Percentiles rank a stretch among this genome's conserved stretches.
Evolutionary conservation across 495 filamentous ascomycete species (phyloP).

Genomic region (Echria macrotheca): DNA sequence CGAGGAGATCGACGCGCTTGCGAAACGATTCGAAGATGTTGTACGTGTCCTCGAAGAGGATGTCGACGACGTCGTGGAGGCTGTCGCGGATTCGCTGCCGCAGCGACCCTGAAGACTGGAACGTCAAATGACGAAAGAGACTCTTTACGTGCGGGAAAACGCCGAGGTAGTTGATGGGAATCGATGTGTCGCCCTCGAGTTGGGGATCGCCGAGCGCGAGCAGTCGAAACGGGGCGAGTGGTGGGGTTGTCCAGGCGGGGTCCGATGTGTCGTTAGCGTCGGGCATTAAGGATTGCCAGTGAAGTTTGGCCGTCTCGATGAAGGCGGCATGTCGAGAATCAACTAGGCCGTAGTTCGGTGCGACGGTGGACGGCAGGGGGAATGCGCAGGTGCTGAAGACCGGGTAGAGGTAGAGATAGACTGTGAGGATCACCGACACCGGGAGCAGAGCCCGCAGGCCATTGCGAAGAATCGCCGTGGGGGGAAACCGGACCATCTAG

Average conservation of each 20-base stretch:
- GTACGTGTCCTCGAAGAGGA: constrained; percentile 58
- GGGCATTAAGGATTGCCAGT: constrained; percentile 30
- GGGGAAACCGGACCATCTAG: constrained; percentile 50
- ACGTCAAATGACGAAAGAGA: constrained; percentile 47
- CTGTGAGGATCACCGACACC: constrained; percentile 59
- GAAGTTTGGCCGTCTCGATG: constrained; percentile 44
- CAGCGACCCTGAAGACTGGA: constrained; percentile 37
- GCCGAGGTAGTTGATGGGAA: constrained; percentile 56
- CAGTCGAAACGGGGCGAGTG: constrained; percentile 71
- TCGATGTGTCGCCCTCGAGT: constrained; percentile 85
- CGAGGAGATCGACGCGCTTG: constrained; percentile 81
- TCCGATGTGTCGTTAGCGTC: background rate
- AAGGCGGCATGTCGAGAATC: constrained; percentile 32
- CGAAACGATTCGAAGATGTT: constrained; percentile 54
- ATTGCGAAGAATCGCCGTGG: constrained; percentile 55
- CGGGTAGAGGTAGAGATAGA: constrained; percentile 87
- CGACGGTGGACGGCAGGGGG: constrained; percentile 47
- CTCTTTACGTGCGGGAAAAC: constrained; percentile 53
- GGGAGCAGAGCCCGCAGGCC: constrained; percentile 61
- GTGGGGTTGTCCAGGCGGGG: constrained; percentile 23
- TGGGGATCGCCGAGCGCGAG: constrained; percentile 92
- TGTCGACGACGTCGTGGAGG: constrained; percentile 47
- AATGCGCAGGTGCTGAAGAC: constrained; percentile 78
- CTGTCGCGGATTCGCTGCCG: constrained; percentile 43
- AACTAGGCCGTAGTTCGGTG: constrained; percentile 14